These are phyloP conservation scores for Rehmannia glutinosa DNA, from an alignment of 257 asterid species.

Conservation along the genomic window DNA sequence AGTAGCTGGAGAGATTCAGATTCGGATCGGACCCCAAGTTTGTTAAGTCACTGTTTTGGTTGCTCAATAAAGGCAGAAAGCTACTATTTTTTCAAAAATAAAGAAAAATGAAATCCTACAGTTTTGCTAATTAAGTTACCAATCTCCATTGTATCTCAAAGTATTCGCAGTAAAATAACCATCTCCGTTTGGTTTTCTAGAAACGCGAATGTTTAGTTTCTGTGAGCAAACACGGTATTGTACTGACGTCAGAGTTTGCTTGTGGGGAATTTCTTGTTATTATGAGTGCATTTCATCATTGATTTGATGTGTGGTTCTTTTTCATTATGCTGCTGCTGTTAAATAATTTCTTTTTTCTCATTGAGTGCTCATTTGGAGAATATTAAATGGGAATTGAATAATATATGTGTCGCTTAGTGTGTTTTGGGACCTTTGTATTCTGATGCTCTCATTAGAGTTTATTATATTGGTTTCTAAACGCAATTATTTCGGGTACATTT, in stretches of 20 bases:
- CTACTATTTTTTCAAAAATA: background rate
- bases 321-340: conserved; percentile 34
- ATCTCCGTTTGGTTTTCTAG: background rate
- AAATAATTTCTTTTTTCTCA: conserved; percentile 14
- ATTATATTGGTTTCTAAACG: conserved; percentile 34
- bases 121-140: background rate
- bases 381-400: conserved; percentile 33
- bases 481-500: conserved; percentile 29
- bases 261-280: conserved; percentile 39
- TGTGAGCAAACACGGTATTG: background rate
- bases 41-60: conserved; percentile 10
- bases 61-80: no score
- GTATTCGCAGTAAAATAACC: background rate
- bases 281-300: conserved; percentile 32
- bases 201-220: background rate
- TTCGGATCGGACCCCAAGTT: conserved; percentile 43
- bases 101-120: background rate
- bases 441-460: conserved; percentile 47
- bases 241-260: conserved; percentile 23
- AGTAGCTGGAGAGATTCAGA: conserved; percentile 24
- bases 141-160: background rate
- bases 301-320: conserved; percentile 47
- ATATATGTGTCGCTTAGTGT: conserved; percentile 31
- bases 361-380: conserved; percentile 46
- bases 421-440: conserved; percentile 46